These are phyloP conservation scores for Chaetoceros tenuissimus DNA, from an alignment of 108 stramenopile genomes.

Conservation along the genomic window DNA sequence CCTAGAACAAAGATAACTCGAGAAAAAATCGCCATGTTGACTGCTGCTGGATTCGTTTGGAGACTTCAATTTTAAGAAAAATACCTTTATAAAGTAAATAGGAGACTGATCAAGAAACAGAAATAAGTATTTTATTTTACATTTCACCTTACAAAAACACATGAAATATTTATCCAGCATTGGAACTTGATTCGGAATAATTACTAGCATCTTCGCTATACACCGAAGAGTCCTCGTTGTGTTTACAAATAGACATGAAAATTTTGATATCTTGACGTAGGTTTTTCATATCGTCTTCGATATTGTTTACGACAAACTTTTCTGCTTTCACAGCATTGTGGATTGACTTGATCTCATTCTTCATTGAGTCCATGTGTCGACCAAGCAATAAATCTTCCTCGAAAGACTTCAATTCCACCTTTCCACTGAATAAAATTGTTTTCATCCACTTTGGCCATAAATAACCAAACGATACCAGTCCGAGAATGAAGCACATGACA, in stretches of 20 bases:
- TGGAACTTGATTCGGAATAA: background rate
- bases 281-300: background rate
- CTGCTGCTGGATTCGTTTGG: constrained; percentile 48
- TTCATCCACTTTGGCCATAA: constrained; percentile 1
- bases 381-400: background rate
- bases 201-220: background rate
- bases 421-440: background rate
- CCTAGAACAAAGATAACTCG: constrained; percentile 16
- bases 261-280: background rate
- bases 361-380: background rate
- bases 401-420: background rate
- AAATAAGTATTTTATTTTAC: background rate
- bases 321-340: background rate
- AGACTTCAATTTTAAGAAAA: constrained; percentile 7
- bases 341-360: background rate
- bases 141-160: background rate
- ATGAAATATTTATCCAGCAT: background rate
- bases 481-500: background rate
- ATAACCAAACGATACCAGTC: background rate
- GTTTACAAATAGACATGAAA: background rate
- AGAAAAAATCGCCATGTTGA: constrained; percentile 26
- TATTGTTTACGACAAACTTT: background rate
- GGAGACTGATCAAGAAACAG: background rate
- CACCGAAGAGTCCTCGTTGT: background rate
- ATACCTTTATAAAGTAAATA: background rate